Evolutionary conservation across 2,329 filamentous ascomycete genomes (phyloP), one percentile per base, ranked within the genome.

Genomic region (Sarocladium kiliense): DNA sequence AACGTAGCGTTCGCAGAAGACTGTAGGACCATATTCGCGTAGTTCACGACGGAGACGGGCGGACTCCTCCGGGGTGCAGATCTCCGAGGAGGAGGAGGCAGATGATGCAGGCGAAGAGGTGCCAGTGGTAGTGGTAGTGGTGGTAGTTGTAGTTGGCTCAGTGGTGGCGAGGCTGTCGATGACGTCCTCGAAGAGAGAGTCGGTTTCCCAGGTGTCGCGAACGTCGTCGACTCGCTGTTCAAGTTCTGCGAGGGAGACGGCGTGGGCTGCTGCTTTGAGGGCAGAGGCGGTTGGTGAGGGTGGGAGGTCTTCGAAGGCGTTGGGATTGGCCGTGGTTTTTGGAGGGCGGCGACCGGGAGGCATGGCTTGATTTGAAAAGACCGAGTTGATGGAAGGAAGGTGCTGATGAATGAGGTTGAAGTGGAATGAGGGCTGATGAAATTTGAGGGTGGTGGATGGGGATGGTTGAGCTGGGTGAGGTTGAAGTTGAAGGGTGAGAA

Each of bases 1-100:
- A 53, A 95, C 77, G 30, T 87, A 91, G 62, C 85, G 79, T 62
- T 84, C 77, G 65, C 89, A 84, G 68, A 97, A 96, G 58, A 86
- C 80, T 58, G 84, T 80, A 21, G 89, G 88, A n/a, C 92, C 92
- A 58, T 91, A 77, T 54, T 84, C 78, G 66, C 88, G 88, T 57
- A 96, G 77, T 59, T 88, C 80, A 63, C 86, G 80, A 61, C 88
- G 85, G 66, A 86, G 88, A 18, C 77, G 75, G 57, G 80, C 74
- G 25, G 87, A 84, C 72, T 96, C 87, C 59, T 88, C 82, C 11
- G 84, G 75, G 1, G 84, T 85, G 71, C 86, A 89, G 25, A 74
- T 73, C 57, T 79, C 78, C 36, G 80, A 66, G 7, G 36, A 39
- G 18, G 36, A 10, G 36, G 9, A 16, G 7, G 36, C 12, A n/a